Evolutionary conservation across 495 filamentous ascomycete species (phyloP).

Genomic region (Penicillium samsonianum): DNA sequence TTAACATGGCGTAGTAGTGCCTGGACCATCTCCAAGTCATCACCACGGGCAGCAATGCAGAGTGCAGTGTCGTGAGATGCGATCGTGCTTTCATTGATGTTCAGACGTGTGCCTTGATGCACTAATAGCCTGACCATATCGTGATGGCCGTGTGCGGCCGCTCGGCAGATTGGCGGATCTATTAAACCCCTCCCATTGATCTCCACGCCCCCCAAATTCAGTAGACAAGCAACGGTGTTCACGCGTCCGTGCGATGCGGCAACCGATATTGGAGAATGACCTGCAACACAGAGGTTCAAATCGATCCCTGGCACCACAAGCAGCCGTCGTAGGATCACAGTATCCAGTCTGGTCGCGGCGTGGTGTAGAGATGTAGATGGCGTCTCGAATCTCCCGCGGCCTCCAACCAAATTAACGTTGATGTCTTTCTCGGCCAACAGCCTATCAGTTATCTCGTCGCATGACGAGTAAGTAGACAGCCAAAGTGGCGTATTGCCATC

Average conservation of each 20-base stretch:
- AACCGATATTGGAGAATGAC: conserved; percentile 14
- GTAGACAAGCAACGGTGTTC: conserved; percentile 4
- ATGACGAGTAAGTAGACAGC: conserved; percentile 14
- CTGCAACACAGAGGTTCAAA: conserved; percentile 9
- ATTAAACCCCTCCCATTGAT: conserved; percentile 13
- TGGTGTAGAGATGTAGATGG: conserved; percentile 16
- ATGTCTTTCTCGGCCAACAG: conserved; percentile 11
- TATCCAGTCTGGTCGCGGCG: conserved; percentile 10
- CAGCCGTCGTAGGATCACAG: conserved; percentile 10
- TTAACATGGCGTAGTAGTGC: conserved; percentile 8
- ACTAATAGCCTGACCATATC: conserved; percentile 12
- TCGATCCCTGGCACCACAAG: conserved; percentile 12
- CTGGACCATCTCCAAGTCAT: conserved; percentile 14
- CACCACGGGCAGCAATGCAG: conserved; percentile 14
- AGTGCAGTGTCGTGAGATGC: conserved; percentile 13
- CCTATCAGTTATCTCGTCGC: conserved; percentile 11
- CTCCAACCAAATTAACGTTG: conserved; percentile 12
- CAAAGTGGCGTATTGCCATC: conserved; percentile 18
- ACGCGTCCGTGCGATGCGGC: conserved; percentile 3
- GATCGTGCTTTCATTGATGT: conserved; percentile 15
- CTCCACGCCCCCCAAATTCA: conserved; percentile 12
- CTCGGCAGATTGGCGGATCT: conserved; percentile 12
- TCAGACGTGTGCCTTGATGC: conserved; percentile 5
- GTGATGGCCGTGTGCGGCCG: conserved; percentile 2
- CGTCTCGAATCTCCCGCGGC: conserved; percentile 5